Evolutionary conservation across 75 land plant genomes (phyloP).

Genomic region (Larix kaempferi): DNA sequence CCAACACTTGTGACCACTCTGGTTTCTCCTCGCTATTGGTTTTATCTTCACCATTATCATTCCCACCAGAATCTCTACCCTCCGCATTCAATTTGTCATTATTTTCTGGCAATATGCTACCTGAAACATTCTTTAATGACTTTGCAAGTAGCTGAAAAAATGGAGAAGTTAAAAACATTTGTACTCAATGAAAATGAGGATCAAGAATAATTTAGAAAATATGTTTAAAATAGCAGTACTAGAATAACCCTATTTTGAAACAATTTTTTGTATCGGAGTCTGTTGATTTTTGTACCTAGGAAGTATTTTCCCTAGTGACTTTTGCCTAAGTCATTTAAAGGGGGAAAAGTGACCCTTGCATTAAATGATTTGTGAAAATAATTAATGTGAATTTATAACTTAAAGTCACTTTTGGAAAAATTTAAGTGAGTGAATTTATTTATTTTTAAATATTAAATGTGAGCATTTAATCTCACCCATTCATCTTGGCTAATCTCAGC

Average conservation of each 20-base stretch:
- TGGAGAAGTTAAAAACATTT: neutral
- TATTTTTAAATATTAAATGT: too few species aligned
- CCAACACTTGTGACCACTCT: conserved; percentile 76
- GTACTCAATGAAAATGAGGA: neutral
- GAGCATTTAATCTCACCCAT: too few species aligned
- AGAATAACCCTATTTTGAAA: neutral
- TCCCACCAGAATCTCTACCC: conserved; percentile 22
- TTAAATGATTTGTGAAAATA: too few species aligned
- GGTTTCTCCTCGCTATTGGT: conserved; percentile 27
- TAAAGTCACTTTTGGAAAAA: too few species aligned
- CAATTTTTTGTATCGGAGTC: too few species aligned
- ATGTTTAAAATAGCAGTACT: neutral
- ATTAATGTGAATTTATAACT: too few species aligned
- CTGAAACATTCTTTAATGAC: conserved; percentile 63
- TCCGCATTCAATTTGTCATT: conserved; percentile 19
- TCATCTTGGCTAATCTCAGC: too few species aligned
- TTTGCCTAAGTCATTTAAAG: too few species aligned
- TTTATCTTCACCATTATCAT: conserved; percentile 7
- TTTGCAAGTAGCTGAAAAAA: conserved; percentile 83
- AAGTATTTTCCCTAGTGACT: too few species aligned
- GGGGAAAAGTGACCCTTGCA: too few species aligned
- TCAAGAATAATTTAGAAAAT: neutral
- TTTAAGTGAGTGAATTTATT: too few species aligned
- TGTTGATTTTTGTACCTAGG: too few species aligned
- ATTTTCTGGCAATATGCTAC: conserved; percentile 27